phyloP scores from a whole-genome alignment of 352 stramenopile species.

The Aphanomyces astaci region DNA sequence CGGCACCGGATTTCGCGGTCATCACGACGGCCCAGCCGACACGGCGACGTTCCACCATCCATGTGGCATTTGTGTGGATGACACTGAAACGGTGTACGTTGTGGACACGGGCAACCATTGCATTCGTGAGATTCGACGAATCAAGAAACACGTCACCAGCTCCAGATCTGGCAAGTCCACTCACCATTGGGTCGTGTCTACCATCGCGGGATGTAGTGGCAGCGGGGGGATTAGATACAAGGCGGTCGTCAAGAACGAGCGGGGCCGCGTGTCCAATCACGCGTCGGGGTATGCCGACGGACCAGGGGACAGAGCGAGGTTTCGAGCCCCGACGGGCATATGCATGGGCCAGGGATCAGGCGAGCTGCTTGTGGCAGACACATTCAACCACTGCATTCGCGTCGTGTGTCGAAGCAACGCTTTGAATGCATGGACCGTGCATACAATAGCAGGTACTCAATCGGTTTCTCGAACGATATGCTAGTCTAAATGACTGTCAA shows the following conservation, averaged over 20 bases:
- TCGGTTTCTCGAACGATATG: too few relatives aligned
- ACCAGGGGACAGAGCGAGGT: neutral
- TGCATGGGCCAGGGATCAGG: constrained; percentile 2
- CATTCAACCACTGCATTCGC: constrained; percentile 49
- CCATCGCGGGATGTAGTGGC: constrained; percentile 19
- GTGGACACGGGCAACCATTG: constrained; percentile 50
- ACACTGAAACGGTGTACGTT: constrained; percentile 36
- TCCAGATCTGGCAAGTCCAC: neutral
- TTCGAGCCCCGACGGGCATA: neutral
- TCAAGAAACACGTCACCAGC: constrained; percentile 14
- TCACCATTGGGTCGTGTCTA: constrained; percentile 6
- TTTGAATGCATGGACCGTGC: neutral
- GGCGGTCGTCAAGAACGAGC: neutral
- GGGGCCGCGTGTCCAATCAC: neutral
- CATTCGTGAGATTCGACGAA: constrained; percentile 35
- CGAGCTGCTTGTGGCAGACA: constrained; percentile 41
- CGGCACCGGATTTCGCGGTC: constrained; percentile 36
- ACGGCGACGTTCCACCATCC: constrained; percentile 40
- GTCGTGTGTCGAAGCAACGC: neutral
- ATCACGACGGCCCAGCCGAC: constrained; percentile 34
- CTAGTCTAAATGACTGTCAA: too few relatives aligned
- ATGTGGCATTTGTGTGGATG: constrained; percentile 32
- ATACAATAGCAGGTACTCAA: neutral
- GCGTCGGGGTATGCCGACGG: neutral
- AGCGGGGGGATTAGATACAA: neutral